These are phyloP conservation scores for Ascochyta fabae DNA, from an alignment of 2,329 filamentous ascomycete species.

Conservation along the genomic window DNA sequence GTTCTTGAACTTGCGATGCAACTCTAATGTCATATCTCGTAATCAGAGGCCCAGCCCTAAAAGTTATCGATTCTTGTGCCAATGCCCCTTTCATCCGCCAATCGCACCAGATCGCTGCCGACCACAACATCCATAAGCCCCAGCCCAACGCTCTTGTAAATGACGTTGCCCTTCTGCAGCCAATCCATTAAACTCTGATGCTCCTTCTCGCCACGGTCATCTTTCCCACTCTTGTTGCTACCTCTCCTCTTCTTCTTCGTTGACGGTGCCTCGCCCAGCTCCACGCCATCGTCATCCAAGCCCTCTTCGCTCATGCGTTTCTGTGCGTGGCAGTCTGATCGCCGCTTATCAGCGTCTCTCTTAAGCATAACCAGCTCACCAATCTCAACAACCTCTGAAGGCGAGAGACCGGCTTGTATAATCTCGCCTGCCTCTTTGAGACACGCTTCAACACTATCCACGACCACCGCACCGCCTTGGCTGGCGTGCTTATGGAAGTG, in stretches of 20 bases:
- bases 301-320: slow-evolving; percentile 46
- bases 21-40: neutral
- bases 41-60: slow-evolving; percentile 20
- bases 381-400: slow-evolving; percentile 82
- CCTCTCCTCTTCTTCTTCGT: slow-evolving; percentile 68
- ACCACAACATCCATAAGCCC: slow-evolving; percentile 73
- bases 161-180: slow-evolving; percentile 68
- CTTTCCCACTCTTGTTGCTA: slow-evolving; percentile 27
- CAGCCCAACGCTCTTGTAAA: slow-evolving; percentile 73
- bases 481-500: slow-evolving; percentile 71
- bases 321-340: slow-evolving; percentile 37
- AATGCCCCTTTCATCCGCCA: slow-evolving; percentile 63
- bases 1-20: neutral
- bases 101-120: slow-evolving; percentile 62
- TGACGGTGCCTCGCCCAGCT: slow-evolving; percentile 73
- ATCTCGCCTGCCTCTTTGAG: slow-evolving; percentile 87
- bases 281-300: slow-evolving; percentile 71
- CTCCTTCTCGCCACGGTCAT: slow-evolving; percentile 40
- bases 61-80: slow-evolving; percentile 62
- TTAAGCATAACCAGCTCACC: slow-evolving; percentile 78
- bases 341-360: slow-evolving; percentile 55
- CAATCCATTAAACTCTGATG: slow-evolving; percentile 60
- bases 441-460: slow-evolving; percentile 76
- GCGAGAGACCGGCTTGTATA: slow-evolving; percentile 74
- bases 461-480: slow-evolving; percentile 66